These are phyloP conservation scores for Arabidopsis arenosa DNA, from an alignment of 345 rosid genomes.

Conservation along the genomic window DNA sequence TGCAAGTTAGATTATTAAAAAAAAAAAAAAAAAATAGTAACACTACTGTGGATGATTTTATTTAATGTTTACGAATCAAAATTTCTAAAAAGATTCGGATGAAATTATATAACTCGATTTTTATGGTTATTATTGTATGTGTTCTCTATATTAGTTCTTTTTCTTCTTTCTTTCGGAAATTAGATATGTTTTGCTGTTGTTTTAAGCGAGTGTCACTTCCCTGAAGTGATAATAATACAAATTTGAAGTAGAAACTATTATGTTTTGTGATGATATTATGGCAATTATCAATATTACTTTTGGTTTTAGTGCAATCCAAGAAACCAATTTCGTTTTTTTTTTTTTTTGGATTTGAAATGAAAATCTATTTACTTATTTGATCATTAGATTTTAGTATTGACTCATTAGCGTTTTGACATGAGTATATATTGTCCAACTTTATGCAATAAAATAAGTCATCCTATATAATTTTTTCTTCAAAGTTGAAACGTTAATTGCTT, in stretches of 20 bases:
- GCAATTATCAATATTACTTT: constrained; percentile 29
- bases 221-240: constrained; percentile 38
- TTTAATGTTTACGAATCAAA: constrained; percentile 28
- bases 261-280: constrained; percentile 16
- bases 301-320: constrained; percentile 34
- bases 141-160: too few relatives aligned
- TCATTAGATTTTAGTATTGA: neutral
- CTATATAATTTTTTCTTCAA: too few relatives aligned
- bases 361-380: constrained; percentile 4
- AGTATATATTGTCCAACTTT: constrained; percentile 3
- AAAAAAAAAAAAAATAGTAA: neutral
- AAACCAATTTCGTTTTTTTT: neutral
- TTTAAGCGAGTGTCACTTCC: constrained; percentile 33
- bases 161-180: too few relatives aligned
- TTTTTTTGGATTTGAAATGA: neutral
- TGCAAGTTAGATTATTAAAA: neutral
- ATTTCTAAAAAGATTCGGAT: constrained; percentile 18
- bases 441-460: neutral
- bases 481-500: too few relatives aligned
- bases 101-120: neutral
- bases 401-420: neutral
- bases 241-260: constrained; percentile 40
- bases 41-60: neutral
- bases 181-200: neutral
- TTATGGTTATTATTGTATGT: neutral